Conservation (phyloP, 768 basidiomycete species). For the Podaxis mareebaensis region DNA sequence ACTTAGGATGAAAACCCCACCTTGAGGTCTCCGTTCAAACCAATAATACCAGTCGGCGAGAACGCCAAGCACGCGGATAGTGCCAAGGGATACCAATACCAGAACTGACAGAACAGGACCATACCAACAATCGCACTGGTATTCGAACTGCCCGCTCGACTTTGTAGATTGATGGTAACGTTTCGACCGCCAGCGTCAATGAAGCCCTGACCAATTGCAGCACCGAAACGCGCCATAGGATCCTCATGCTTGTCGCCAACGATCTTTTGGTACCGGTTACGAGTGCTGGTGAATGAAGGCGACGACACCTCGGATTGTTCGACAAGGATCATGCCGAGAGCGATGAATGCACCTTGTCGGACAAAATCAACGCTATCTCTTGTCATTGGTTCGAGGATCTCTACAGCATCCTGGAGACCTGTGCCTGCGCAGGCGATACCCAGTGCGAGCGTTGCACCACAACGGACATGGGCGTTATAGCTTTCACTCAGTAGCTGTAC, state of each 20-base stretch:
- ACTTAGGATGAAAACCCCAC: constrained; percentile 34
- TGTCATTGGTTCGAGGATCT: constrained; percentile 96
- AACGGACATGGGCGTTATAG: constrained; percentile 98
- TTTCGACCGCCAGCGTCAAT: constrained; percentile 98
- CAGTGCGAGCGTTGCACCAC: constrained; percentile 93
- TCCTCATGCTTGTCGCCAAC: constrained; percentile 97
- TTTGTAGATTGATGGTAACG: constrained; percentile 91
- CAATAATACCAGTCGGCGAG: constrained; percentile 94
- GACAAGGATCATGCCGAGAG: constrained; percentile 95
- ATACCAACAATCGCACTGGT: constrained; percentile 97
- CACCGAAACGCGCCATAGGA: constrained; percentile 97
- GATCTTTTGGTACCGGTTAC: constrained; percentile 87
- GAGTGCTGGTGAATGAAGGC: constrained; percentile 75
- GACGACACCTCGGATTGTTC: constrained; percentile 93
- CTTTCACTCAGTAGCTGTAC: constrained; percentile 97
- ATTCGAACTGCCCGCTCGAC: constrained; percentile 89
- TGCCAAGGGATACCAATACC: constrained; percentile 99
- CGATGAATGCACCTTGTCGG: constrained; percentile 94
- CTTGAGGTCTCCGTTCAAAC: constrained; percentile 82
- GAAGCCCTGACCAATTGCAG: constrained; percentile 92
- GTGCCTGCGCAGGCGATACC: constrained; percentile 98
- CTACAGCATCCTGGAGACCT: constrained; percentile 93
- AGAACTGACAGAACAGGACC: constrained; percentile 97
- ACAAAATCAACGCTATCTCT: constrained; percentile 99
- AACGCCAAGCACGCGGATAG: constrained; percentile 93